These are phyloP conservation scores for Arachis monticola DNA, from an alignment of 331 rosid genomes.

Conservation along the genomic window DNA sequence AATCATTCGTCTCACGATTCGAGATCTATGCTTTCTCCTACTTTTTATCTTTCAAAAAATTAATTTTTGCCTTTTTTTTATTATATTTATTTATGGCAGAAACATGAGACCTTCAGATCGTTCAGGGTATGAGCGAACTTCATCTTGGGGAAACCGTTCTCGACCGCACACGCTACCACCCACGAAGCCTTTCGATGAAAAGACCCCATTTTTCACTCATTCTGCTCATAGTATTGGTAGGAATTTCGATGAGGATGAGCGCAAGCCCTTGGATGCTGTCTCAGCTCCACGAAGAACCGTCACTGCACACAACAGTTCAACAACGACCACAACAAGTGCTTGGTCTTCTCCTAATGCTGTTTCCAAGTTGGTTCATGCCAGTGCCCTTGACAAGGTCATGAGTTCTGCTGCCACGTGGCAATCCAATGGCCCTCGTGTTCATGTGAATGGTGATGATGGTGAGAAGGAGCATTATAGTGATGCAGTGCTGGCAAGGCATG, in stretches of 20 bases:
- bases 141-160: slow-evolving; percentile 83
- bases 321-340: slow-evolving; percentile 64
- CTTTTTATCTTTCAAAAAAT: neutral
- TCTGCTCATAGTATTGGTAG: slow-evolving; percentile 77
- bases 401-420: slow-evolving; percentile 99
- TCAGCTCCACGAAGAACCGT: slow-evolving; percentile 50
- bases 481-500: slow-evolving; percentile 59
- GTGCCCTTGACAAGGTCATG: slow-evolving; percentile 86
- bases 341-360: slow-evolving; percentile 78
- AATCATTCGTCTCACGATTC: neutral
- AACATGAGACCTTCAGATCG: slow-evolving; percentile 77
- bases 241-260: slow-evolving; percentile 97
- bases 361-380: slow-evolving; percentile 87
- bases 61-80: neutral
- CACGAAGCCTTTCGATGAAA: slow-evolving; percentile 80
- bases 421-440: slow-evolving; percentile 57
- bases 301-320: neutral
- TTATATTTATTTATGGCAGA: slow-evolving; percentile 41
- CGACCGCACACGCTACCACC: slow-evolving; percentile 90
- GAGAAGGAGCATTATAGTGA: slow-evolving; percentile 55
- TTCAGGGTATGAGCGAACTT: slow-evolving; percentile 66
- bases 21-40: slow-evolving; percentile 1
- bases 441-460: slow-evolving; percentile 40
- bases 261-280: slow-evolving; percentile 87
- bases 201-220: slow-evolving; percentile 67